Evolutionary conservation across 306 rosid species (phyloP), one percentile per base, ranked within the genome.

Genomic region (Mucuna pruriens): DNA sequence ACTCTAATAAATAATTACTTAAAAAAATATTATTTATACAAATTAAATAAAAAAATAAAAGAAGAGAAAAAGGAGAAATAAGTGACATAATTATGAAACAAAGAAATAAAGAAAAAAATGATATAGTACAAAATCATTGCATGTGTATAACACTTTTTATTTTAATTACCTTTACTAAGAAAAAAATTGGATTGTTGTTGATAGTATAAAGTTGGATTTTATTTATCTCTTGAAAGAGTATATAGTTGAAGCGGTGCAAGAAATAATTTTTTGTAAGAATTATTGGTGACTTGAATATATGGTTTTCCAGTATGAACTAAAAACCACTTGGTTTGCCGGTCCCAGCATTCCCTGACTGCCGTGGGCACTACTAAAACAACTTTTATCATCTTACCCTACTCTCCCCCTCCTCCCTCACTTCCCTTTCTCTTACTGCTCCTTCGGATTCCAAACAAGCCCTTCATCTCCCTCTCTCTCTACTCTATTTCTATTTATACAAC

Each of bases 321-420:
- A 76, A 88, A 75, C 78, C 66, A 40, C 78, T 86, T 87, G 81
- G 23, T 71, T 77, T 84, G 48, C 79, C 64, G 94, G 95, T 71
- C 95, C 98, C 95, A 89, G 87, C 88, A 86, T 83, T 86, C 78
- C 76, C 79, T 76, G 81, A 88, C 86, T 62, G 83, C 89, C 84
- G 83, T 85, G 83, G 81, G 87, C 97, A 86, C 92, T 86, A 69
- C 82, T 75, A 83, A 82, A 74, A 58, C 78, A 34, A 57, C 42
- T 23, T 82, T 42, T 68, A 38, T 67, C 25, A 63, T 74, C 82
- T 75, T 61, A 33, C 70, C 22, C 58, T 46, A 26, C 72, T 45
- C 55, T 77, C 75, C 75, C 75, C 71, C 49, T 69, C 72, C 46
- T 69, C 57, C 68, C 6, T 19, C 62, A 44, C 74, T 45, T 55